Base-by-base conservation (phyloP, 768 basidiomycete genomes). In the Trametes elegans region DNA sequence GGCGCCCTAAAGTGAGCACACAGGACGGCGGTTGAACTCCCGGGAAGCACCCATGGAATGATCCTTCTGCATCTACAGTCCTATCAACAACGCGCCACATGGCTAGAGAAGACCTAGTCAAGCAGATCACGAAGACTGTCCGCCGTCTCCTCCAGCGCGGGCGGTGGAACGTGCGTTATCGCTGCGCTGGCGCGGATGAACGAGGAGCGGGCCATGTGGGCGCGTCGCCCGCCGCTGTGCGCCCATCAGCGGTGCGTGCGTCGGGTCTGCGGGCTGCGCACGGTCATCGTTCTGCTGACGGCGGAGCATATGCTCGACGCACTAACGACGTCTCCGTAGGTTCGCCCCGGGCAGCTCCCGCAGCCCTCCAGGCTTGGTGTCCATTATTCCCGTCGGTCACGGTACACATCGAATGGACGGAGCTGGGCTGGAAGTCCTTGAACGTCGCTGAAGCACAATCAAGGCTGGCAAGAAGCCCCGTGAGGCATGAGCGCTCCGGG, bases 151-250 rank as follows among this genome's bases (percentile, higher is more conserved):
- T 21, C 5, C 9, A 41, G 11, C 24, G 32, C 23, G 6, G 29
- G 23, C 14, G 50, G 10, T 16, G 13, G 32, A 53, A 53, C 51
- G 51, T 53, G 42, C 51, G 51, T 53, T 53, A 44, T 44, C 51
- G 42, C 35, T 9, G n/a, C 5, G n/a, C 27, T 49, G 7, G 32
- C 27, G 42, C 42, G 19, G 31, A 26, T 34, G 19, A 28, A 41
- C 39, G 23, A 16, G 23, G 24, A 38, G 16, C 23, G 7, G 16
- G 23, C 11, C 49, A 51, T 51, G 28, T 51, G 49, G 49, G 40
- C 36, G 39, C 24, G 29, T n/a, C 18, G 28, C 38, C 26, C 31
- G 38, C 23, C 49, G 19, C 27, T 10, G 39, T 31, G 39, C 14
- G 19, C 27, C 27, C 49, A 42, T 51, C 49, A 51, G n/a, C 19